A percentile compares a stretch with the other conserved stretches of the same genome.
phyloP scores from a whole-genome alignment of 2,329 filamentous ascomycete species.

The Sporothrix pallida region DNA sequence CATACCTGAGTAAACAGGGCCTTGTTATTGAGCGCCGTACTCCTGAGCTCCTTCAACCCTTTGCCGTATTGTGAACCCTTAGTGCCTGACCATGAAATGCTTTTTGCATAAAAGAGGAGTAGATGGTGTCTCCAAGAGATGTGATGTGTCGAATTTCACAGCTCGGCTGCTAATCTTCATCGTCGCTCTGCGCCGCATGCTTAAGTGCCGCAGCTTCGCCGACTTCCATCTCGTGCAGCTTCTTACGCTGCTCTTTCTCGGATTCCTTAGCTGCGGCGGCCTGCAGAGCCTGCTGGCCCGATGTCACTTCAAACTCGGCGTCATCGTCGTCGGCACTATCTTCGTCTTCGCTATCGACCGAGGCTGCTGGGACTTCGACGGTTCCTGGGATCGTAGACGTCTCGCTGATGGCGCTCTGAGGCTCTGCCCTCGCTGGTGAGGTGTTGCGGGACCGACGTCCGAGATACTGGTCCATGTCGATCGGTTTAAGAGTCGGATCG shows the following conservation, averaged over 20 bases:
- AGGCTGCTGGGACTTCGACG: constrained; percentile 37
- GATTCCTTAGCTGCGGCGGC: constrained; percentile 54
- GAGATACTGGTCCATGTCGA: constrained; percentile 45
- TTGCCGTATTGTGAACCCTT: background rate
- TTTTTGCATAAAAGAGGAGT: constrained; percentile 1
- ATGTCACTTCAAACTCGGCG: constrained; percentile 51
- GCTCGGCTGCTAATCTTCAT: constrained; percentile 39
- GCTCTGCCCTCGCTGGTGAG: constrained; percentile 32
- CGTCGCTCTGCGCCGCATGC: constrained; percentile 38
- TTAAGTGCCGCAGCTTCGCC: constrained; percentile 61
- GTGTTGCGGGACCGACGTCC: constrained; percentile 35
- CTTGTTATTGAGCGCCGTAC: constrained; percentile 13
- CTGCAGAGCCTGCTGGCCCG: constrained; percentile 50
- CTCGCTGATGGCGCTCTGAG: background rate
- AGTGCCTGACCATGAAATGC: background rate
- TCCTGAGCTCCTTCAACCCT: background rate
- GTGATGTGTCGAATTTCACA: background rate
- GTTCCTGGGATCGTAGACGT: constrained; percentile 33
- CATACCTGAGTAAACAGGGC: background rate
- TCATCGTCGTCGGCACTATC: constrained; percentile 51
- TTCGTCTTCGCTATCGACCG: constrained; percentile 51
- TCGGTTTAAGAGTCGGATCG: constrained; percentile 67
- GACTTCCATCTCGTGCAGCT: constrained; percentile 65
- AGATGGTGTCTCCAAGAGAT: background rate
- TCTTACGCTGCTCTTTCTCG: constrained; percentile 55